These are phyloP conservation scores for Naganishia albida DNA, from an alignment of 1,284 basidiomycete genomes.

Conservation along the genomic window DNA sequence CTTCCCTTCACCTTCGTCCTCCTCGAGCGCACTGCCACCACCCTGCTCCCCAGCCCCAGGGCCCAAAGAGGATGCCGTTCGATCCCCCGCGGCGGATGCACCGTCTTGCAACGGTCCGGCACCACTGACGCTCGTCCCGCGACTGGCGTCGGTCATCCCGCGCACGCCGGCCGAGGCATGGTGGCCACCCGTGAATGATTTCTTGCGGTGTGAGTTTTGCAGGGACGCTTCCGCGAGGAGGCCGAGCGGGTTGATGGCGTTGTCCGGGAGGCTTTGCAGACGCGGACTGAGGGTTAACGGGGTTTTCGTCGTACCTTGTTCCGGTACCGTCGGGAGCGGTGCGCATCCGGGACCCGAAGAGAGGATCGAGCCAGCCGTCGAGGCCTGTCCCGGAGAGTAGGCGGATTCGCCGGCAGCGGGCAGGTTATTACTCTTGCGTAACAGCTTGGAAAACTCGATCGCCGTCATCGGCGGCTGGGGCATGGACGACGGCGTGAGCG, in stretches of 20 bases:
- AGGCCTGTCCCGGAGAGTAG: conserved; percentile 21
- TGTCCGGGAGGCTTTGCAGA: conserved; percentile 85
- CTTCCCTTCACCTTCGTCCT: conserved; percentile 27
- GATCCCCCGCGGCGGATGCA: conserved; percentile 1
- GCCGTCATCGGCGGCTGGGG: conserved; percentile 24
- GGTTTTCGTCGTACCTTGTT: conserved; percentile 21
- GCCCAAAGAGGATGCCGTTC: conserved; percentile 4
- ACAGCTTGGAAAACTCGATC: conserved; percentile 20
- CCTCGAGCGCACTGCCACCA: conserved; percentile 41
- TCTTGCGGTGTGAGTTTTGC: conserved; percentile 66
- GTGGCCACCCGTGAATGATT: conserved; percentile 31
- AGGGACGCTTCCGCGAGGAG: conserved; percentile 86
- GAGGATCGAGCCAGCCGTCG: conserved; percentile 10
- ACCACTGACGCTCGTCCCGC: conserved; percentile 2
- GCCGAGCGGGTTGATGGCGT: conserved; percentile 83
- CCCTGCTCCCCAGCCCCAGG: background rate
- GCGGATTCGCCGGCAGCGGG: background rate
- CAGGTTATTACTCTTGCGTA: conserved; percentile 23
- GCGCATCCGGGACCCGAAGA: conserved; percentile 14
- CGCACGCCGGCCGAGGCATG: conserved; percentile 1
- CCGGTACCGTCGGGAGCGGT: background rate
- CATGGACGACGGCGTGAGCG: conserved; percentile 6
- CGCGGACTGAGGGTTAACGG: conserved; percentile 61
- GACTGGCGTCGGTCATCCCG: conserved; percentile 8
- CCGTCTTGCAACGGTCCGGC: background rate